Percentiles rank a stretch among this genome's conserved stretches.
These are phyloP conservation scores for Pyrus betulifolia DNA, from an alignment of 306 rosid genomes.

Conservation along the genomic window DNA sequence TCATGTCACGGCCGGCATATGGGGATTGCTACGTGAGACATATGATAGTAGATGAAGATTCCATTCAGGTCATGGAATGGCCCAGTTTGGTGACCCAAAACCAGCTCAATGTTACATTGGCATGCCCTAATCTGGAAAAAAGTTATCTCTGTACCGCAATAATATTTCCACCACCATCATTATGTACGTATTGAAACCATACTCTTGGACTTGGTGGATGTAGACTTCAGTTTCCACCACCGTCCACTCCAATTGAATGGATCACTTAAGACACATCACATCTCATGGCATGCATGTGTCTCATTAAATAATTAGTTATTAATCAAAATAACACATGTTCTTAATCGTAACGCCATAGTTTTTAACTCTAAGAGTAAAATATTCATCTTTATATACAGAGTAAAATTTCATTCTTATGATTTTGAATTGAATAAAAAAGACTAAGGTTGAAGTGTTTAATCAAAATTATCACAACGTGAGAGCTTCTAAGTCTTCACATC, in stretches of 20 bases:
- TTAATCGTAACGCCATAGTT: neutral
- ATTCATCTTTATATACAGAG: neutral
- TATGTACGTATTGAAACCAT: conserved; percentile 5
- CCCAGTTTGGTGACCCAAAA: conserved; percentile 44
- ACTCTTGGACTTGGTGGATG: conserved; percentile 22
- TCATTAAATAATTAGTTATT: neutral
- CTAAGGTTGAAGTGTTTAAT: no score
- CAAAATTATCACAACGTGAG: no score
- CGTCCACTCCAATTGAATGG: neutral
- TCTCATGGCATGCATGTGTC: neutral
- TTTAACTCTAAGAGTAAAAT: neutral
- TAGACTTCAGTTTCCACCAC: conserved; percentile 30
- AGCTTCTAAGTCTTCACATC: no score
- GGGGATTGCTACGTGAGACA: conserved; percentile 9
- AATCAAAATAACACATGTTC: neutral
- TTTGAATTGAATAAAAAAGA: no score
- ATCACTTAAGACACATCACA: conserved; percentile 8
- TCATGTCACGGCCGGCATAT: conserved; percentile 10
- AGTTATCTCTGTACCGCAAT: conserved; percentile 5
- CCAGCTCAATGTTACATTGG: conserved; percentile 6
- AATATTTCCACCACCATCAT: conserved; percentile 10
- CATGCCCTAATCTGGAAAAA: conserved; percentile 20
- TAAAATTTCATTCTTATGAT: neutral
- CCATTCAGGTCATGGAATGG: conserved; percentile 42
- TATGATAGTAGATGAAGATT: conserved; percentile 29